These are phyloP conservation scores for Conticribra weissflogii DNA, from an alignment of 108 stramenopile genomes.

Conservation along the genomic window DNA sequence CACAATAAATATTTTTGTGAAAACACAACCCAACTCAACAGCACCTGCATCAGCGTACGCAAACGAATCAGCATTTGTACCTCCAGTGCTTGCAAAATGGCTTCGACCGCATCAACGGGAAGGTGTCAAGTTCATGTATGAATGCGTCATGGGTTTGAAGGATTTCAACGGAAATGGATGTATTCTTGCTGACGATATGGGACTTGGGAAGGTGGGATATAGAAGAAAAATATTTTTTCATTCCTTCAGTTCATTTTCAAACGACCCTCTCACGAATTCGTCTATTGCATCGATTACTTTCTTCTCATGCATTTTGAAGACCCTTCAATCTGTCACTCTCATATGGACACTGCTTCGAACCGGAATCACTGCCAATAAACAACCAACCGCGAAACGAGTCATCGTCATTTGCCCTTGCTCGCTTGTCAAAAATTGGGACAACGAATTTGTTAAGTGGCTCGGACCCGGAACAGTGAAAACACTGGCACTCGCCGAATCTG, in stretches of 20 bases:
- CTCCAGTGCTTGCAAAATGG: constrained; percentile 92
- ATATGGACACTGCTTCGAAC: constrained; percentile 97
- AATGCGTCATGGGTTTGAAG: constrained; percentile 95
- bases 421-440: constrained; percentile 98
- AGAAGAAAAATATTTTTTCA: neutral
- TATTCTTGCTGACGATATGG: constrained; percentile 94
- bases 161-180: constrained; percentile 88
- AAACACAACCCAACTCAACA: constrained; percentile 1
- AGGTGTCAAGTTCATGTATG: constrained; percentile 96
- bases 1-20: neutral
- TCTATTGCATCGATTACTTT: too few species aligned
- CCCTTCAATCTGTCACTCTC: constrained; percentile 91
- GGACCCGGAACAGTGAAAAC: constrained; percentile 79
- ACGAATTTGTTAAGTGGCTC: constrained; percentile 98
- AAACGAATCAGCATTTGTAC: constrained; percentile 84
- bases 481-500: constrained; percentile 86
- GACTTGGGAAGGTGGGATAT: constrained; percentile 38
- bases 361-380: constrained; percentile 77
- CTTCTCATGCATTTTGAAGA: constrained; percentile 54
- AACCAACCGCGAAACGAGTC: constrained; percentile 85
- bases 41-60: constrained; percentile 67
- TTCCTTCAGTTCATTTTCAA: too few species aligned
- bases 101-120: constrained; percentile 98
- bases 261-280: too few species aligned
- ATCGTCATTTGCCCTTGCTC: constrained; percentile 97